Conservation (phyloP, 148 eudicot species). For the Amaranthus hypochondriacus region DNA sequence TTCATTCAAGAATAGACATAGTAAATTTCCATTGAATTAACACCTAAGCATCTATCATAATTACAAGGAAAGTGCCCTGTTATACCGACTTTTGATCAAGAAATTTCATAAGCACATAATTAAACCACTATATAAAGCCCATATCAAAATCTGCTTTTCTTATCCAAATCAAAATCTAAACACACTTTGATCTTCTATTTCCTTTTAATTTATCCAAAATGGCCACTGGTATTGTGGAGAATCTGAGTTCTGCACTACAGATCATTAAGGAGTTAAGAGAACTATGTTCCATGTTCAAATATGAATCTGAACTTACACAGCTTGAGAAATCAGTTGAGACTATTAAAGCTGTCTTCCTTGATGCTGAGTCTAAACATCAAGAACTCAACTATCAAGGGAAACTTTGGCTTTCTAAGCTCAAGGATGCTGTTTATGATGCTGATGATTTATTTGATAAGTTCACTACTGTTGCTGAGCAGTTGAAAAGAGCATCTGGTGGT, state of each 20-base stretch:
- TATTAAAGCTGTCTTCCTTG: conserved; percentile 11
- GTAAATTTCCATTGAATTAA: no score
- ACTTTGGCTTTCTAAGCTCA: conserved; percentile 8
- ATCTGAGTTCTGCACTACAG: neutral
- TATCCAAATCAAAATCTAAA: no score
- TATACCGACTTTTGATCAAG: no score
- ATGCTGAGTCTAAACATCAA: conserved; percentile 12
- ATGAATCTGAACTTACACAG: neutral
- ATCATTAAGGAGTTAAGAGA: neutral
- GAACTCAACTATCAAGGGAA: neutral
- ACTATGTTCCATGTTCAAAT: neutral
- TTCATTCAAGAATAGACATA: no score
- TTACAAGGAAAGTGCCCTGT: no score
- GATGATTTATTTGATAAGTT: conserved; percentile 18
- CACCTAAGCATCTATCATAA: no score
- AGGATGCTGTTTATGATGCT: conserved; percentile 19
- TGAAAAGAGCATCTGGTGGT: neutral
- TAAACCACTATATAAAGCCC: no score
- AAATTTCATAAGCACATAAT: no score
- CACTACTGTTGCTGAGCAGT: no score
- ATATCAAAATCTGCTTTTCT: no score
- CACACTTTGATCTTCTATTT: no score
- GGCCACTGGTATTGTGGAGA: neutral
- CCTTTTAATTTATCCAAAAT: no score
- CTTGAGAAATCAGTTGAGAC: conserved; percentile 2